These are phyloP conservation scores for Albizia julibrissin DNA, from an alignment of 306 rosid species.

Conservation along the genomic window DNA sequence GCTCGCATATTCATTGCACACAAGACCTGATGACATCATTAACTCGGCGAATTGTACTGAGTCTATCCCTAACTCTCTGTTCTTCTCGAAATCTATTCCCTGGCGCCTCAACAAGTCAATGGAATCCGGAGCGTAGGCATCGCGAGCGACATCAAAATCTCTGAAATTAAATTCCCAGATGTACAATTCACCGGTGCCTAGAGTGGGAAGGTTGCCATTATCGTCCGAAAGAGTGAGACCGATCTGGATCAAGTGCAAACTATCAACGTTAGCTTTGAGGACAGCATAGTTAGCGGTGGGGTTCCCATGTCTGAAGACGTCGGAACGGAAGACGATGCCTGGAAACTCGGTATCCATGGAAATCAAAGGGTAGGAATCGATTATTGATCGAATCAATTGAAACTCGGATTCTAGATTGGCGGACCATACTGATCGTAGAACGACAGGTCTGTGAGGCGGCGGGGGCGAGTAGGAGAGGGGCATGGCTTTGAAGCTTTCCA, in stretches of 20 bases:
- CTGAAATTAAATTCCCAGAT: constrained; percentile 74
- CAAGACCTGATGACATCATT: constrained; percentile 77
- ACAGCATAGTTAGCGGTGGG: constrained; percentile 40
- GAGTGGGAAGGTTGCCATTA: constrained; percentile 53
- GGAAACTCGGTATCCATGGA: constrained; percentile 91
- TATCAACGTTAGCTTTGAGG: constrained; percentile 80
- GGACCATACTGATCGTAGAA: constrained; percentile 66
- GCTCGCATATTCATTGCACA: constrained; percentile 46
- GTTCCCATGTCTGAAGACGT: constrained; percentile 5
- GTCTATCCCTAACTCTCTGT: constrained; percentile 45
- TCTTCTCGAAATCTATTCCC: constrained; percentile 65
- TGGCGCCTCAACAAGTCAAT: constrained; percentile 57
- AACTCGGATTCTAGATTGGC: constrained; percentile 56
- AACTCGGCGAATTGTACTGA: constrained; percentile 55
- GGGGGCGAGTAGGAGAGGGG: constrained; percentile 1
- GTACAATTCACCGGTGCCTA: constrained; percentile 40
- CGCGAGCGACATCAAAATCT: constrained; percentile 64
- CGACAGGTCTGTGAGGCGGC: constrained; percentile 19
- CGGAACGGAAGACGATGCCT: constrained; percentile 59
- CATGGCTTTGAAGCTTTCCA: constrained; percentile 34
- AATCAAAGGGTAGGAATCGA: constrained; percentile 45
- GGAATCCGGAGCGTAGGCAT: constrained; percentile 59
- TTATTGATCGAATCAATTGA: constrained; percentile 41
- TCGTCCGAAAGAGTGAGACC: constrained; percentile 61
- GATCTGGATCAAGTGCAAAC: constrained; percentile 66